These are phyloP conservation scores for Neofusicoccum ribis DNA, from an alignment of 2,329 filamentous ascomycete genomes.

Conservation along the genomic window DNA sequence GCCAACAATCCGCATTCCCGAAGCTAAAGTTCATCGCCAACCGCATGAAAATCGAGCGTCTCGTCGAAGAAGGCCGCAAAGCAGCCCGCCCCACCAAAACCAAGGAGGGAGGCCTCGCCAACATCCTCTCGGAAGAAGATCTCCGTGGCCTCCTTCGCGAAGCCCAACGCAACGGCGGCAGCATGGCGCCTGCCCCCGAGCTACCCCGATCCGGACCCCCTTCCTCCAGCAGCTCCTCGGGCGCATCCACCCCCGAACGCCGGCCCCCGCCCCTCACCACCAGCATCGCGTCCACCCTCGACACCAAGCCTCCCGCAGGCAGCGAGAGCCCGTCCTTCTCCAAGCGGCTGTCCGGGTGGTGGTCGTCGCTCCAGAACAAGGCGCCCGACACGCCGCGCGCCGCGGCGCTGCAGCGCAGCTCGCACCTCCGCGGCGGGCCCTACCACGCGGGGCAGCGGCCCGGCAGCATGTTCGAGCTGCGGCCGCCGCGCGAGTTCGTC, in stretches of 20 bases:
- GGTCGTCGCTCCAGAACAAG: conserved; percentile 32
- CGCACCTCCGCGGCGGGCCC: conserved; percentile 17
- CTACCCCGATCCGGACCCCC: conserved; percentile 34
- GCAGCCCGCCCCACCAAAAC: conserved; percentile 36
- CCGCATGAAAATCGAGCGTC: conserved; percentile 76
- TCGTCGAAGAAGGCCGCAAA: conserved; percentile 59
- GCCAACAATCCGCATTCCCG: conserved; percentile 85
- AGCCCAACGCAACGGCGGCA: conserved; percentile 31
- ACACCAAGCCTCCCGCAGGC: not conserved
- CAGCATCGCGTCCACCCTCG: conserved; percentile 19
- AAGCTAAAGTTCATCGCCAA: conserved; percentile 91
- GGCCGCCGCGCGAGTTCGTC: conserved; percentile 28
- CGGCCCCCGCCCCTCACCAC: conserved; percentile 4
- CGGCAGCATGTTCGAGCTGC: conserved; percentile 39
- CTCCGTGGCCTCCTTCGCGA: conserved; percentile 42
- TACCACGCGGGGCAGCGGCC: conserved; percentile 30
- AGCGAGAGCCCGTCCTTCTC: conserved; percentile 10
- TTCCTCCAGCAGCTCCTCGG: conserved; percentile 28
- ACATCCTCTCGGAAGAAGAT: conserved; percentile 50
- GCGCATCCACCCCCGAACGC: conserved; percentile 31
- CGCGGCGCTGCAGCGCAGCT: conserved; percentile 16
- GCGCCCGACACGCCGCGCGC: conserved; percentile 12
- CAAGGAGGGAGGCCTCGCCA: conserved; percentile 35
- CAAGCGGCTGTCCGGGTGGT: conserved; percentile 35
- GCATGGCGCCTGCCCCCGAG: conserved; percentile 28